Conservation (phyloP, 805 yeast species). For the Saturnispora saitoi region DNA sequence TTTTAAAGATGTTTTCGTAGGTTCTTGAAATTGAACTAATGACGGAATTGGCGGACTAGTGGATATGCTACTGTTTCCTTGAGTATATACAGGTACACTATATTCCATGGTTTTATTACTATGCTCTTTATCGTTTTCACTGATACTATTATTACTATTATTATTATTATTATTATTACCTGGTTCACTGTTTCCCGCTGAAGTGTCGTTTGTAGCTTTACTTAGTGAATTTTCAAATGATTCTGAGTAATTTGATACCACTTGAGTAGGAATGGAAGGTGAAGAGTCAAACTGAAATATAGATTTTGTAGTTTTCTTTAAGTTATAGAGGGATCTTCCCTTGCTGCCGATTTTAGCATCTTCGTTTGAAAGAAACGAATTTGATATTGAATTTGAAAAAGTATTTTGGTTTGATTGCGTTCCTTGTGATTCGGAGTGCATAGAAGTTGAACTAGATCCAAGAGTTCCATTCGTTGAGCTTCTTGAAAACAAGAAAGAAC, state of each 20-base stretch:
- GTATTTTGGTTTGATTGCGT: neutral
- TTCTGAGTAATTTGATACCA: neutral
- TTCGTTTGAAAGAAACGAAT: constrained; percentile 12
- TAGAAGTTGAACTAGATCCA: neutral
- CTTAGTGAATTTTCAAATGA: neutral
- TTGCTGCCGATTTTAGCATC: constrained; percentile 8
- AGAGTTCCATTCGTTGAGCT: neutral
- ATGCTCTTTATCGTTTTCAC: neutral
- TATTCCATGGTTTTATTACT: neutral
- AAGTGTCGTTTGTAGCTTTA: neutral
- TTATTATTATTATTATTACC: neutral
- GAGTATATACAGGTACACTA: neutral
- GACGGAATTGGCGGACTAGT: neutral
- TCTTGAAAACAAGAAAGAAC: neutral
- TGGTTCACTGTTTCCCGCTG: neutral
- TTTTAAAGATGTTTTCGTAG: neutral
- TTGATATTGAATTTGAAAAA: constrained; percentile 2
- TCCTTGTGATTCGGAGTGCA: neutral
- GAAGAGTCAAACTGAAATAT: constrained; percentile 12
- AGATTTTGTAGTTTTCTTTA: constrained; percentile 13
- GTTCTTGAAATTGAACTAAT: neutral
- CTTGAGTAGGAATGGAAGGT: neutral
- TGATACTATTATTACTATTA: too few species aligned
- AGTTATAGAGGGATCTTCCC: constrained; percentile 10
- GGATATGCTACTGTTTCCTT: neutral